phyloP scores from a whole-genome alignment of 2,329 filamentous ascomycete species.

The Camptophora hylomeconis region DNA sequence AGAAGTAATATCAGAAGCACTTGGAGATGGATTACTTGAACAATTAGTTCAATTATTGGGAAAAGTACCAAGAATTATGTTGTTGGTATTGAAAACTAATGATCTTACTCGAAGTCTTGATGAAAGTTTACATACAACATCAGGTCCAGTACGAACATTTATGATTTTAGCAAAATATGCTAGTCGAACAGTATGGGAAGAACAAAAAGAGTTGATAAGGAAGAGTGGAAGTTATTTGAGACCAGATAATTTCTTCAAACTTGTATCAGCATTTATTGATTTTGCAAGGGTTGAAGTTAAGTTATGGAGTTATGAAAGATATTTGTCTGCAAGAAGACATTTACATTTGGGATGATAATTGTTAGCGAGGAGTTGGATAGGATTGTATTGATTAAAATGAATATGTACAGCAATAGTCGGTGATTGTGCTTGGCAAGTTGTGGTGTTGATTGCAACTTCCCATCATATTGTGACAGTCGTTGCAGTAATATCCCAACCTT shows the following conservation, averaged over 20 bases:
- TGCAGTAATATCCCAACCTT: too few relatives aligned
- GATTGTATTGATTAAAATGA: too few relatives aligned
- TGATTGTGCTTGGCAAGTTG: too few relatives aligned
- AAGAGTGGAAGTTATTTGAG: conserved; percentile 38
- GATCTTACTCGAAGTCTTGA: conserved; percentile 89
- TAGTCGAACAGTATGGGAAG: conserved; percentile 48
- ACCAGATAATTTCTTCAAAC: conserved; percentile 38
- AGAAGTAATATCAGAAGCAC: conserved; percentile 66
- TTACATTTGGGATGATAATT: conserved; percentile 32
- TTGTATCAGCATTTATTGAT: conserved; percentile 38
- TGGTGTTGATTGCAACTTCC: too few relatives aligned
- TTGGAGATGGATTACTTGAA: conserved; percentile 78
- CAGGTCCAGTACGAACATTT: conserved; percentile 49
- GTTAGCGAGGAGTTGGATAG: too few relatives aligned
- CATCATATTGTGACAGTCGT: too few relatives aligned
- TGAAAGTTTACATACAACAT: conserved; percentile 53
- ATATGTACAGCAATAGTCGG: too few relatives aligned
- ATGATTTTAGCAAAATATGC: conserved; percentile 53
- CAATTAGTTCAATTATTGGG: conserved; percentile 80
- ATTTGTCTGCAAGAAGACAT: conserved; percentile 37
- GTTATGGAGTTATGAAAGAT: conserved; percentile 45
- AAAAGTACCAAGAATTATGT: conserved; percentile 78
- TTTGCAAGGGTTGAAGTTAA: conserved; percentile 46
- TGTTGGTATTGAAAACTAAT: conserved; percentile 95
- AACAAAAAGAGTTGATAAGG: conserved; percentile 39